Percentiles rank a stretch among this genome's conserved stretches.
These are phyloP conservation scores for Pittosporum tobira DNA, from an alignment of 129 eudicot genomes.

Conservation along the genomic window DNA sequence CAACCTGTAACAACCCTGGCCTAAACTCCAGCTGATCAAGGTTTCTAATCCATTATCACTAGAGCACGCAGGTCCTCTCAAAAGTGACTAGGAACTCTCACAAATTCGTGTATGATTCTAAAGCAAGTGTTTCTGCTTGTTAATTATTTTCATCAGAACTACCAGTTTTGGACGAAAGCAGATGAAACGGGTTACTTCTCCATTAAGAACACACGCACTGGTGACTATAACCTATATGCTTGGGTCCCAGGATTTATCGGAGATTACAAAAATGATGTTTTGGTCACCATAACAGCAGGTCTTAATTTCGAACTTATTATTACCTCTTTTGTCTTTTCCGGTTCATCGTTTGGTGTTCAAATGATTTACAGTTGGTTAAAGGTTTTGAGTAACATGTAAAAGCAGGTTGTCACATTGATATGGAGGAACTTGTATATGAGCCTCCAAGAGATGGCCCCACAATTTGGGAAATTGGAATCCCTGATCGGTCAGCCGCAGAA, in stretches of 20 bases:
- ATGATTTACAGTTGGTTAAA: too few relatives aligned
- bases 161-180: constrained; percentile 56
- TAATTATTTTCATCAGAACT: constrained; percentile 27
- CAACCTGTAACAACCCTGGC: too few relatives aligned
- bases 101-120: too few relatives aligned
- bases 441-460: constrained; percentile 86
- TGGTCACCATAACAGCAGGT: constrained; percentile 45
- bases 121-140: neutral
- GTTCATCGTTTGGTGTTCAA: too few relatives aligned
- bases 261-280: constrained; percentile 31
- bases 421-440: constrained; percentile 49
- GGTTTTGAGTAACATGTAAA: neutral
- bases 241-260: constrained; percentile 60
- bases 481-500: constrained; percentile 86
- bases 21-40: too few relatives aligned
- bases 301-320: neutral
- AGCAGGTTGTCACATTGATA: constrained; percentile 30
- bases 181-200: constrained; percentile 30
- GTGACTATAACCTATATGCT: constrained; percentile 50
- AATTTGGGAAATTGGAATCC: constrained; percentile 83
- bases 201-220: constrained; percentile 29
- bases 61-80: too few relatives aligned
- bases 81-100: too few relatives aligned
- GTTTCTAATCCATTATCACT: too few relatives aligned
- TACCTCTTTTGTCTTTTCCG: too few relatives aligned